Percentiles rank a stretch among this genome's conserved stretches.
Conservation (phyloP, 2,329 filamentous ascomycete species). For the Ophiostoma pallidulum region DNA sequence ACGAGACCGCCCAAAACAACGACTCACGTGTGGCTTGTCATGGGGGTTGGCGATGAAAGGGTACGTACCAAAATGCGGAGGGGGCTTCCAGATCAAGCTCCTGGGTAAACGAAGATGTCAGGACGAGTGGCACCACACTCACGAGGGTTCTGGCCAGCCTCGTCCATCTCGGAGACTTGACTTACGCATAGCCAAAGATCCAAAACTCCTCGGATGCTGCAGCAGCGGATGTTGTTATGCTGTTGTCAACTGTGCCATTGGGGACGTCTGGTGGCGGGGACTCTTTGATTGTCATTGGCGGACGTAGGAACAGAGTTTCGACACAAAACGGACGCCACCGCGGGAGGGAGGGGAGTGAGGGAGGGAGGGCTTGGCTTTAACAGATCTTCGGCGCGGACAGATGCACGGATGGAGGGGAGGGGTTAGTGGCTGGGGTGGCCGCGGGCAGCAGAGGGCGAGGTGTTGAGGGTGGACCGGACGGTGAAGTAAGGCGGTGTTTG, state of each 20-base stretch:
- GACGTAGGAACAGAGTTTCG: no score
- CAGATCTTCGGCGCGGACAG: no score
- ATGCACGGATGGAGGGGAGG: no score
- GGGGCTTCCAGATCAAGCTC: constrained; percentile 96
- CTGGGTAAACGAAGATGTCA: constrained; percentile 32
- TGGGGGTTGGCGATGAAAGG: not conserved
- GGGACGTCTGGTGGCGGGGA: not conserved
- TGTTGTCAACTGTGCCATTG: not conserved
- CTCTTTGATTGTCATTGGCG: constrained; percentile 8
- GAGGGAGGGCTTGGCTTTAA: not conserved
- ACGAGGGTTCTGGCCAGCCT: not conserved
- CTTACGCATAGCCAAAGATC: constrained; percentile 92
- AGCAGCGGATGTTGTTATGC: constrained; percentile 2
- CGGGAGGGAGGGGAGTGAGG: not conserved
- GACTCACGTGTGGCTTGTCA: not conserved
- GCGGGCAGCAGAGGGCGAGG: no score
- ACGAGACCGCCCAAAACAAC: no score
- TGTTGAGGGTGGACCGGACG: no score
- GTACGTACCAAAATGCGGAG: constrained; percentile 77
- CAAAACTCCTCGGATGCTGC: constrained; percentile 58
- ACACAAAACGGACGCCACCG: no score
- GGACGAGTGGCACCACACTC: not conserved
- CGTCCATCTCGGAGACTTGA: not conserved
- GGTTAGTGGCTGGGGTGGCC: no score
- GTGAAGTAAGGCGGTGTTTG: no score